These are phyloP conservation scores for Penicillium sp. DNA, from an alignment of 2,329 filamentous ascomycete genomes.

Conservation along the genomic window DNA sequence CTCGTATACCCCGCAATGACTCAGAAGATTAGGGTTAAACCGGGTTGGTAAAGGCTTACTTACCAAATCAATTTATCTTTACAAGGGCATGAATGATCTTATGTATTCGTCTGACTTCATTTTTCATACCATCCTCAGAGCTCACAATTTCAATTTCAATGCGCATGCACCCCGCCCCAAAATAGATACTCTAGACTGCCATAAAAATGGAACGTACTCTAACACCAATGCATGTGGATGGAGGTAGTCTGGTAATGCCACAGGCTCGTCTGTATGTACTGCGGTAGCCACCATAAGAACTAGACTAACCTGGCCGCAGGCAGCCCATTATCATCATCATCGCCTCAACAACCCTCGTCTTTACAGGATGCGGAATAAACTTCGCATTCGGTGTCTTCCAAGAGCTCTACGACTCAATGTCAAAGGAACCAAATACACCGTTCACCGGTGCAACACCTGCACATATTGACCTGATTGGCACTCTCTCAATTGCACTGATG, in stretches of 20 bases:
- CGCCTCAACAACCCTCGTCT: conserved; percentile 26
- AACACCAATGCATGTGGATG: conserved; percentile 3
- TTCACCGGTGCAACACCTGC: conserved; percentile 39
- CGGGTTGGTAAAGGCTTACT: neutral
- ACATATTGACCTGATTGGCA: conserved; percentile 41
- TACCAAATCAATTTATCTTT: too few relatives aligned
- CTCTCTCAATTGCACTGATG: conserved; percentile 38
- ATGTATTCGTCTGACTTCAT: too few relatives aligned
- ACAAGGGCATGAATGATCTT: too few relatives aligned
- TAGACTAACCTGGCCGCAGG: neutral
- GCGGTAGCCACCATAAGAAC: too few relatives aligned
- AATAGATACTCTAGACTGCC: neutral
- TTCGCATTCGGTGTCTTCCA: conserved; percentile 45
- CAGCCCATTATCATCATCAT: conserved; percentile 11
- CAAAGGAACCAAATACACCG: conserved; percentile 26
- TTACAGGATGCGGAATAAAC: conserved; percentile 38
- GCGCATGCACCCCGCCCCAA: neutral
- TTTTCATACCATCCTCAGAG: too few relatives aligned
- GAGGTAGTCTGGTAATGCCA: neutral
- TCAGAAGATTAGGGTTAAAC: conserved; percentile 1
- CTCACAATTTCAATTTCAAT: too few relatives aligned
- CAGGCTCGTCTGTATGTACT: neutral
- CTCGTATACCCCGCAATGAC: neutral
- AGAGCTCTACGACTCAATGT: conserved; percentile 38
- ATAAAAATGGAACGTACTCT: neutral